Conservation (phyloP, 129 eudicot species). For the Heracleum sosnowskyi region DNA sequence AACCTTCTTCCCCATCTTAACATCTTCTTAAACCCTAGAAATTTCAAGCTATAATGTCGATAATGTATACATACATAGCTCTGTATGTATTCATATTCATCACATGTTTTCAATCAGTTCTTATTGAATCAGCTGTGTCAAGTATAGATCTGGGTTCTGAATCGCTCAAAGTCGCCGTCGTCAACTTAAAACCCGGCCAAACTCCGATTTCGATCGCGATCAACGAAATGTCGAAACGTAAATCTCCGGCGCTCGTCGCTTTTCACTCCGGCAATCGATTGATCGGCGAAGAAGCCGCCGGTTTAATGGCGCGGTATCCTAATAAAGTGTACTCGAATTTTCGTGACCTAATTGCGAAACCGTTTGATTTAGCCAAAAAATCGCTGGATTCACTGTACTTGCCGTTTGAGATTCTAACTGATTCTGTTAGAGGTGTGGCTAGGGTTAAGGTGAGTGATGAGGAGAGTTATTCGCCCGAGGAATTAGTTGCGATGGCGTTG, state of each 20-base stretch:
- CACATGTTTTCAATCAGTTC: slow-evolving; percentile 22
- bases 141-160: slow-evolving; percentile 98
- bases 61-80: slow-evolving; percentile 17
- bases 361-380: slow-evolving; percentile 20
- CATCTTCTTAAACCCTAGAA: slow-evolving; percentile 4
- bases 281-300: slow-evolving; percentile 86
- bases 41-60: neutral
- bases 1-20: neutral
- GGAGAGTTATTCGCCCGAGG: slow-evolving; percentile 69
- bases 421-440: slow-evolving; percentile 33
- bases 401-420: slow-evolving; percentile 43
- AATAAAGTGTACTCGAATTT: slow-evolving; percentile 61
- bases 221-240: slow-evolving; percentile 95
- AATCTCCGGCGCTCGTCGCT: slow-evolving; percentile 77
- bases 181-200: slow-evolving; percentile 84
- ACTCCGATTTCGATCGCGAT: slow-evolving; percentile 91
- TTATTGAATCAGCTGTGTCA: slow-evolving; percentile 67
- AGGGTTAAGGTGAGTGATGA: slow-evolving; percentile 45
- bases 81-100: slow-evolving; percentile 10
- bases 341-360: slow-evolving; percentile 60
- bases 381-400: slow-evolving; percentile 38
- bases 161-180: slow-evolving; percentile 93
- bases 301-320: slow-evolving; percentile 73
- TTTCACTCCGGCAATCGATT: slow-evolving; percentile 60
- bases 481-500: slow-evolving; percentile 67